Evolutionary conservation across 1,284 basidiomycete species (phyloP).

Genomic region (Kwoniella shivajii): DNA sequence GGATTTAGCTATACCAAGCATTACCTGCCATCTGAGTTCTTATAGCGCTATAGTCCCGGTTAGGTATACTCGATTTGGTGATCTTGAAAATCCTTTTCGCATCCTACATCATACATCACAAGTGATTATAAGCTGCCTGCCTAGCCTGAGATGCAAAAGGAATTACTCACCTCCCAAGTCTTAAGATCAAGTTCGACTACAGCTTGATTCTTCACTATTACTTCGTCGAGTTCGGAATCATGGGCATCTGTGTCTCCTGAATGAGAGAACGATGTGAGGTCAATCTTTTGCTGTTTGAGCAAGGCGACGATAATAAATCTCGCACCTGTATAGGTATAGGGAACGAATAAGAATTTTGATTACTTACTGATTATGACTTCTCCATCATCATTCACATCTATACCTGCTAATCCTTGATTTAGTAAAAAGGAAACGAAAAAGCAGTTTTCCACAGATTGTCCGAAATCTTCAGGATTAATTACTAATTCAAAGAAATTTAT

Average conservation of each 20-base stretch:
- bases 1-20: slow-evolving; percentile 21
- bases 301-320: no score
- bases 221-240: slow-evolving; percentile 37
- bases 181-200: slow-evolving; percentile 58
- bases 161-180: slow-evolving; percentile 50
- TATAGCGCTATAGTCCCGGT: slow-evolving; percentile 27
- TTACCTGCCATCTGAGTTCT: slow-evolving; percentile 12
- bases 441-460: slow-evolving; percentile 61
- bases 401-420: slow-evolving; percentile 54
- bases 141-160: neutral
- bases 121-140: neutral
- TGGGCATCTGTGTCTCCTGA: slow-evolving; percentile 23
- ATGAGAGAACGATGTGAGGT: no score
- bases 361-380: slow-evolving; percentile 55
- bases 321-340: neutral
- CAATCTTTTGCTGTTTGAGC: no score
- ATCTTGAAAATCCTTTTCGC: slow-evolving; percentile 56
- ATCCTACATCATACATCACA: slow-evolving; percentile 31
- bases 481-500: slow-evolving; percentile 57
- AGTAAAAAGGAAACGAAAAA: slow-evolving; percentile 61
- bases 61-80: slow-evolving; percentile 53
- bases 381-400: slow-evolving; percentile 49
- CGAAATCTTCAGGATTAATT: slow-evolving; percentile 58
- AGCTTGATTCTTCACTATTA: slow-evolving; percentile 54
- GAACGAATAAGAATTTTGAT: neutral